phyloP scores from a whole-genome alignment of 2,329 filamentous ascomycete genomes.

The Cytospora piceicola region DNA sequence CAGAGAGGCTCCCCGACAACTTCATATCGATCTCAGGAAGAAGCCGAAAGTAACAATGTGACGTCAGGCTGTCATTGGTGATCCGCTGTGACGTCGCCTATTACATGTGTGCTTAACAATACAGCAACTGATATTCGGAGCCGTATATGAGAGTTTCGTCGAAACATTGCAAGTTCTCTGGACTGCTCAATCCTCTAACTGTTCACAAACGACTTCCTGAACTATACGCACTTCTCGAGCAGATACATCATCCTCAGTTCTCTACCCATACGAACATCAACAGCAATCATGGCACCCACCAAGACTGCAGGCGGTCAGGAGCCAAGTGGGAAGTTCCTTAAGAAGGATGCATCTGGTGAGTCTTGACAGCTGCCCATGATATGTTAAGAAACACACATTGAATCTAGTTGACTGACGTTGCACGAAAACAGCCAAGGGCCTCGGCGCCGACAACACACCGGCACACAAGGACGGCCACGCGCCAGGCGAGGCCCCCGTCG shows the following conservation, averaged over 20 bases:
- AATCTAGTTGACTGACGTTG: not conserved
- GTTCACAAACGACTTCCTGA: not conserved
- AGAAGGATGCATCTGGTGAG: constrained; percentile 19
- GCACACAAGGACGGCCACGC: constrained; percentile 21
- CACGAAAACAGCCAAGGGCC: constrained; percentile 17
- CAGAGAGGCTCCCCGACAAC: not conserved
- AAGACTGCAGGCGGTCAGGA: constrained; percentile 28
- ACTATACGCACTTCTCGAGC: not conserved
- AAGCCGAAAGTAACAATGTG: not conserved
- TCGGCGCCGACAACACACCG: constrained; percentile 24
- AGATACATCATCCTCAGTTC: not conserved
- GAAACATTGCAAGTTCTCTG: not conserved
- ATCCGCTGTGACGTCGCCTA: constrained; percentile 1
- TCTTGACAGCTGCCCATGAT: not conserved
- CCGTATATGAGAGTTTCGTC: not conserved
- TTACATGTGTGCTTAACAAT: not conserved
- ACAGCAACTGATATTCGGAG: not conserved
- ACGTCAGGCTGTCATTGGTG: constrained; percentile 9
- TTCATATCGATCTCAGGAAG: not conserved
- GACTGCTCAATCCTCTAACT: not conserved
- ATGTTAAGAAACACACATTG: too few species aligned
- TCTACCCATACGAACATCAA: not conserved
- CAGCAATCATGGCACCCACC: constrained; percentile 21
- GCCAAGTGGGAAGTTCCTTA: constrained; percentile 29
- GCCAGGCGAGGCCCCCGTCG: constrained; percentile 27